phyloP scores from a whole-genome alignment of 2,329 filamentous ascomycete genomes.

The Colletotrichum brevisporum region DNA sequence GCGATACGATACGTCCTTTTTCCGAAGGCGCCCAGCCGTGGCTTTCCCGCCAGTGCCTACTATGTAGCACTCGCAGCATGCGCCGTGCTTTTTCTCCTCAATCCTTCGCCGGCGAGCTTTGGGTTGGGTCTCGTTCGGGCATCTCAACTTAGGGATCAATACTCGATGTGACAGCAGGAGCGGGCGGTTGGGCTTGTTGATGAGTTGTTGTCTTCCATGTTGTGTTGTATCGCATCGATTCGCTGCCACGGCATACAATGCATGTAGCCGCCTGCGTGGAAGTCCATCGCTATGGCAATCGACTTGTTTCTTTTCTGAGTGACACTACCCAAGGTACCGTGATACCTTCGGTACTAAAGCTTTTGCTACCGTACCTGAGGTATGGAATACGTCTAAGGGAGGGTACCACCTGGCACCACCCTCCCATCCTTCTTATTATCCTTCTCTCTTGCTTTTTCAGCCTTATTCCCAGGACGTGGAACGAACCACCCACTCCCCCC shows the following conservation, averaged over 20 bases:
- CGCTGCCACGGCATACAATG: conserved; percentile 26
- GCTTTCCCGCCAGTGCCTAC: background rate
- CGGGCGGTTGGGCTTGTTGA: conserved; percentile 11
- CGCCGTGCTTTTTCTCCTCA: conserved; percentile 4
- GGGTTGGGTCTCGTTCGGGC: conserved; percentile 1
- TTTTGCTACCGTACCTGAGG: too few species aligned
- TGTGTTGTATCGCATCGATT: conserved; percentile 37
- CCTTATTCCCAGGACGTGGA: conserved; percentile 25
- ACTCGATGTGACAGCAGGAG: background rate
- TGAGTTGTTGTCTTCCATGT: conserved; percentile 37
- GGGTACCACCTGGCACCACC: too few species aligned
- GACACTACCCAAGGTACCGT: too few species aligned
- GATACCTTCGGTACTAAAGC: too few species aligned
- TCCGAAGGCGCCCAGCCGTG: background rate
- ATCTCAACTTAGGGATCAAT: background rate
- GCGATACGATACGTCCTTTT: background rate
- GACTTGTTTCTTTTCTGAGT: background rate
- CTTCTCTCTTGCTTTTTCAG: conserved; percentile 18
- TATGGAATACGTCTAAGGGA: too few species aligned
- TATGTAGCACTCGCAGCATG: background rate
- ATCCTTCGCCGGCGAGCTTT: conserved; percentile 8
- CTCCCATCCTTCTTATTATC: background rate
- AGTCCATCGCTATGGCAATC: conserved; percentile 32
- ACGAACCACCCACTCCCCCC: background rate
- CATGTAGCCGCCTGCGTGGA: conserved; percentile 17